Base-by-base conservation (phyloP, 1,284 basidiomycete species). In the Cutaneotrichosporon sp. region DNA sequence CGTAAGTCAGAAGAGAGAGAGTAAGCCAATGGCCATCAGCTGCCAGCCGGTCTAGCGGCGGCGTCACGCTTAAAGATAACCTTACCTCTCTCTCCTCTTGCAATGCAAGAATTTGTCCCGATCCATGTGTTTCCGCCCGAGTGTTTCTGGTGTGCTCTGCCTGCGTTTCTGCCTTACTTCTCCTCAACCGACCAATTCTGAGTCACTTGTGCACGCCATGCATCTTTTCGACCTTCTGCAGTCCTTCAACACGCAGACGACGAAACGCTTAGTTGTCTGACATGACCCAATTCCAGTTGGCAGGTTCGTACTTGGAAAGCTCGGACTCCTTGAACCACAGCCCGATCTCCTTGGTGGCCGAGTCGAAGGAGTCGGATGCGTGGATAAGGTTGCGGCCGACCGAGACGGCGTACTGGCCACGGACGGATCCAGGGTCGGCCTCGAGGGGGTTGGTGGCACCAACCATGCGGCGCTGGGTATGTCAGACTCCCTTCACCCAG, bases 271-370 rank as follows among this genome's bases (percentile, higher is more conserved):
- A 57, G 55, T 57, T 57, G 55, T 57, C 61, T 26, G 52, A 50
- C 52, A 54, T 54, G 52, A 58, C 32, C 56, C 56, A 58, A 35
- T 35, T 35, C 56, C 56, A 58, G 19, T 46, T 47, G 33, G 50
- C 57, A 20, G 49, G 49, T 43, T 72, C 70, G 73, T 77, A 77
- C 51, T 70, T 65, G 54, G 68, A 68, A 47, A 77, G 66, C 67
- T 77, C 75, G 60, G 68, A 63, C 74, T 76, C 76, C 60, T 68
- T 66, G 70, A 77, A 78, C 76, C 76, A 77, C 41, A 77, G 75
- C 38, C 71, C 76, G 55, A 78, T 77, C 70, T 78, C 76, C 68
- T 77, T 70, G 64, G 75, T 76, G 38, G 76, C 76, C 45, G 74
- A 68, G 38, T 78, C 76, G 63, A 74, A 74, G 44, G 71, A 71